Evolutionary conservation across 169 alveolate genomes (phyloP), one percentile per base, ranked within the genome.

Genomic region (Cryptosporidium parvum): DNA sequence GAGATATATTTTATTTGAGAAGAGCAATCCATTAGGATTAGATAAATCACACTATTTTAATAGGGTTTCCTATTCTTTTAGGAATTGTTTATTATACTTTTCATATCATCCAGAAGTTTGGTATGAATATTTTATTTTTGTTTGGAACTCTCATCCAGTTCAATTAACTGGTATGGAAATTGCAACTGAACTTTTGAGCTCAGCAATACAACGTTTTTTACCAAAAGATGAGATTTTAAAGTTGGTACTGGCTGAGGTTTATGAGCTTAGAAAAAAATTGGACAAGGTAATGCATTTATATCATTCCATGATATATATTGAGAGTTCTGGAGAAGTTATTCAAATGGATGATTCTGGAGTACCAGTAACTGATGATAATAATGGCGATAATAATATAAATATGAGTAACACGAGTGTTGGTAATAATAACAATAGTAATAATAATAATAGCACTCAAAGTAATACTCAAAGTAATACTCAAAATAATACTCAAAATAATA

Each of bases 51-150:
- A 67, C 8, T 80, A 80, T 18, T 80, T 80, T 44, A 80, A 80
- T 51, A 14, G 89, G 31, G 89, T 80, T n/a, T 80, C 89, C 4
- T 80, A 62, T 31, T 59, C 80, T 23, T 80, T 61, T 51, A 80
- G 65, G n/a, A 80, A 80, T n/a, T 80, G 89, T 62, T 45, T 80
- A 9, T 31, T 80, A 65, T 80, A 80, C 37, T 80, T 80, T 18
- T 80, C 89, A 14, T 80, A 80, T 65, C 72, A 80, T 44, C 89
- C 89, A 21, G 89, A 80, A 26, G 33, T 80, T 26, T 80, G 89
- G 89, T 80, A 80, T 33, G 89, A 80, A 21, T 80, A 80, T 33
- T 80, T 80, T 80, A 65, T 80, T 39, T 80, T 80, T 80, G 89
- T 80, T n/a, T 80, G 89, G 89, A 80, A 65, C 21, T 65, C 42